phyloP scores from a whole-genome alignment of 2,329 filamentous ascomycete species.

The Bipolaris bicolor region DNA sequence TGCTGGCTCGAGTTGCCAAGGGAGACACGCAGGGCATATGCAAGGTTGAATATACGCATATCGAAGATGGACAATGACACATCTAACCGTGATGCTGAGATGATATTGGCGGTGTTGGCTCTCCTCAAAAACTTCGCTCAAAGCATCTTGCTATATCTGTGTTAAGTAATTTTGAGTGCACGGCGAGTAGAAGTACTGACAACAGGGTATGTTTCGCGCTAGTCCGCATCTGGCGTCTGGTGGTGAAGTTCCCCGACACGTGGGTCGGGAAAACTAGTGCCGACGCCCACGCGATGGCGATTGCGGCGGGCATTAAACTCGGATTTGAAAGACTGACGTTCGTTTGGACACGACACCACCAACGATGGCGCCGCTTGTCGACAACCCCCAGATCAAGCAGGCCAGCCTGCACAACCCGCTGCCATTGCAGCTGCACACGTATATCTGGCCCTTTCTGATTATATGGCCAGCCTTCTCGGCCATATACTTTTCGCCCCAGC shows the following conservation, averaged over 20 bases:
- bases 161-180: not conserved
- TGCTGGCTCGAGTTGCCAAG: not conserved
- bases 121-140: not conserved
- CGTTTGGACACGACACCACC: constrained; percentile 24
- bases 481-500: constrained; percentile 80
- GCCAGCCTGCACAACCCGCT: constrained; percentile 89
- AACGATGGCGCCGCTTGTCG: constrained; percentile 71
- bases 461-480: constrained; percentile 91
- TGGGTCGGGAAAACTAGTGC: constrained; percentile 14
- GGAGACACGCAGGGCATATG: not conserved
- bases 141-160: not conserved
- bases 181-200: not conserved
- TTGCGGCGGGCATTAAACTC: constrained; percentile 18
- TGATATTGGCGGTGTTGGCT: no score
- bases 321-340: constrained; percentile 12
- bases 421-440: constrained; percentile 79
- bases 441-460: constrained; percentile 90
- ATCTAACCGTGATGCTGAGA: not conserved
- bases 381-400: constrained; percentile 86
- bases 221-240: constrained; percentile 4
- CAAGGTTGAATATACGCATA: not conserved
- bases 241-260: constrained; percentile 17
- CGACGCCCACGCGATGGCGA: constrained; percentile 22
- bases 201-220: not conserved
- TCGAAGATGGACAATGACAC: not conserved